Evolutionary conservation across 192 early-diverging fungal species (phyloP), one percentile per base, ranked within the genome.

Genomic region (Phlyctochytrium bullatum): DNA sequence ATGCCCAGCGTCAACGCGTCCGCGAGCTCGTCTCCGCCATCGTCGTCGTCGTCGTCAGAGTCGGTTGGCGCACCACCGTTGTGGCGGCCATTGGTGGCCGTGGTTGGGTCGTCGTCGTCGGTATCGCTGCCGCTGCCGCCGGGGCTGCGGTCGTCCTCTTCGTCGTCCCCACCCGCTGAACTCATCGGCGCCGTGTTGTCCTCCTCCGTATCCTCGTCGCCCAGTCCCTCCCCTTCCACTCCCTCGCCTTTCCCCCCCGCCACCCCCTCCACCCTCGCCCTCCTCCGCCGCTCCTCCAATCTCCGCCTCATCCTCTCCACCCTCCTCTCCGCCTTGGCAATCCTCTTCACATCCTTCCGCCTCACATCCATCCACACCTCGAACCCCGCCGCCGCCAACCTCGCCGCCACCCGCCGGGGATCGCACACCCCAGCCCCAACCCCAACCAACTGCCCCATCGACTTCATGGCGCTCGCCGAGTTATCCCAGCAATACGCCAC

Each of bases 401-500:
- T 14, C 27, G 16, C 20, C 27, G 54, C 54, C 12, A 57, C 54
- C 54, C 20, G 10, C 27, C 54, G 12, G 54, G 54, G 54, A 28
- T 57, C 54, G 54, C 54, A 57, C 12, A 57, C 54, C 4, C 54
- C 54, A 6, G 27, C 54, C 6, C 54, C 54, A 25, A 28, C 54
- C 4, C 54, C 54, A 25, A 28, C 54, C 14, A 57, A 27, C 54
- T 57, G 54, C 4, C 54, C 54, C 20, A 57, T 14, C 12, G 54
- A 24, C 6, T 28, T 14, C 20, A 57, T 28, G 20, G 54, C 54
- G 20, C 20, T 25, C 4, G 27, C 12, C 4, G 20, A 25, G 27
- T 57, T 57, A 25, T 57, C 54, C 54, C 54, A 57, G 54, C 54
- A 57, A 25, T 57, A 57, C 6, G 54, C 54, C 4, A 57, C 27